Evolutionary conservation across 345 rosid genomes (phyloP).

Genomic region (Citrus hindsii): DNA sequence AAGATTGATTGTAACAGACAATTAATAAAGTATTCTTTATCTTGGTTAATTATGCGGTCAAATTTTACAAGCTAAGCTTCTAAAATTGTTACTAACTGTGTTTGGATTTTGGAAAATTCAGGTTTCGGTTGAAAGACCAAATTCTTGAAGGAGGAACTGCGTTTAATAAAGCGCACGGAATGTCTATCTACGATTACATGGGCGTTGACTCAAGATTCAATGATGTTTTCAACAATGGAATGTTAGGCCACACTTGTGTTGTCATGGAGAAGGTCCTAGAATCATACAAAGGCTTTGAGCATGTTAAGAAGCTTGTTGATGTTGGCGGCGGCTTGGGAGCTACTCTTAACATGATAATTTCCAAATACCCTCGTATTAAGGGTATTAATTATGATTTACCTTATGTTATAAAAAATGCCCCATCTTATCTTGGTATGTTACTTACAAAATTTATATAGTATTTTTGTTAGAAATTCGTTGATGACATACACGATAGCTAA

Average conservation of each 20-base stretch:
- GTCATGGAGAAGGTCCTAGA: not conserved
- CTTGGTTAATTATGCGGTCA: no score
- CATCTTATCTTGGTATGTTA: no score
- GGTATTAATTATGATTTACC: no score
- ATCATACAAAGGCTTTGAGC: not conserved
- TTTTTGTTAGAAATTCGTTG: no score
- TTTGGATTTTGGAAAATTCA: no score
- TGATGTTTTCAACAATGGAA: not conserved
- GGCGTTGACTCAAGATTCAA: not conserved
- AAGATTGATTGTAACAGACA: no score
- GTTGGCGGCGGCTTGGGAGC: not conserved
- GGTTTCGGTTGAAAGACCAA: not conserved
- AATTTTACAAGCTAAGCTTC: no score
- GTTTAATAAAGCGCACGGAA: not conserved
- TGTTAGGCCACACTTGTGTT: not conserved
- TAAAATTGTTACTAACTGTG: no score
- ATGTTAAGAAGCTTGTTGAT: not conserved
- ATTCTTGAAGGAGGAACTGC: not conserved
- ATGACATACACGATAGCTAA: no score
- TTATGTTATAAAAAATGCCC: no score
- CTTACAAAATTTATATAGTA: no score
- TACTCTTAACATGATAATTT: not conserved
- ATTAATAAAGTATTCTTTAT: no score
- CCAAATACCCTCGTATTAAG: not conserved
- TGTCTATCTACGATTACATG: not conserved